These are phyloP conservation scores for Populus davidiana DNA, from an alignment of 345 rosid species.

Conservation along the genomic window DNA sequence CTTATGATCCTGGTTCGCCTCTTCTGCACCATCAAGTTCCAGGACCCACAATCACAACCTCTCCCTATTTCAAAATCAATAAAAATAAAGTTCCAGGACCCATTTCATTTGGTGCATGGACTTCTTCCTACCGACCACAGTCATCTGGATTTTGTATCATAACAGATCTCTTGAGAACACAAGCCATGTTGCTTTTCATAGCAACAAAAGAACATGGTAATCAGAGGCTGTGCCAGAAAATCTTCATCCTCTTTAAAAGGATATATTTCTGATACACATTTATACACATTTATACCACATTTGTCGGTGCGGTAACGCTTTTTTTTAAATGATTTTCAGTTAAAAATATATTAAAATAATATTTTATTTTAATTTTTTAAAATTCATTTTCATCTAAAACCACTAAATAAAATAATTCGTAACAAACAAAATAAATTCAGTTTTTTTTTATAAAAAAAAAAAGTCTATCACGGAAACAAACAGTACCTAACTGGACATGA, in stretches of 20 bases:
- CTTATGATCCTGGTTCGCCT: not conserved
- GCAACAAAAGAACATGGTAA: not conserved
- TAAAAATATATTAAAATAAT: no score
- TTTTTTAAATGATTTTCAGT: no score
- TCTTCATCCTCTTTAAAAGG: not conserved
- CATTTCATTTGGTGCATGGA: not conserved
- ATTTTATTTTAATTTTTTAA: no score
- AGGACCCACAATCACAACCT: not conserved
- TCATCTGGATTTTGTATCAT: not conserved
- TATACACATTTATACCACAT: not conserved
- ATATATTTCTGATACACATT: not conserved
- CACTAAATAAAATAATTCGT: no score
- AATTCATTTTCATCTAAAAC: no score
- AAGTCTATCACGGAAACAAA: no score
- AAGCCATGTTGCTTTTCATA: not conserved
- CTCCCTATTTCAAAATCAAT: not conserved
- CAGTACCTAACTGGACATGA: not conserved
- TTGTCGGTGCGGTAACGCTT: no score
- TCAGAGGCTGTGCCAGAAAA: not conserved
- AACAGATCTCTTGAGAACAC: not conserved
- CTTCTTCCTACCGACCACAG: not conserved
- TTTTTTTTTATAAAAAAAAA: no score
- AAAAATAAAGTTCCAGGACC: not conserved
- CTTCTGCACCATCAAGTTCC: not conserved
- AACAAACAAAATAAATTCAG: no score